phyloP scores from a whole-genome alignment of 2,329 filamentous ascomycete species.

The Monilinia polystroma region DNA sequence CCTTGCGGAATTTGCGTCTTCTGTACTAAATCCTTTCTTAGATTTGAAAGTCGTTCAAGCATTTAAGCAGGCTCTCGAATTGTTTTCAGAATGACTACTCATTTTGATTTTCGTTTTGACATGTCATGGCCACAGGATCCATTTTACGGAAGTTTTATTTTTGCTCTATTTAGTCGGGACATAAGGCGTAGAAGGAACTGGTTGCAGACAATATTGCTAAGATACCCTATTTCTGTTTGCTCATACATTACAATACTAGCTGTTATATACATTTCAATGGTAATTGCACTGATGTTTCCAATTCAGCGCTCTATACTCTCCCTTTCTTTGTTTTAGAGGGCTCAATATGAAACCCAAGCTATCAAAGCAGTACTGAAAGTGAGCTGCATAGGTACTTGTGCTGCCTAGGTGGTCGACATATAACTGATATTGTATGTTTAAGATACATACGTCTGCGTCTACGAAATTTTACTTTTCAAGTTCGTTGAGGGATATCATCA shows the following conservation, averaged over 20 bases:
- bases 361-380: neutral
- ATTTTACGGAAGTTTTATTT: slow-evolving; percentile 4
- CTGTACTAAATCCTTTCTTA: slow-evolving; percentile 35
- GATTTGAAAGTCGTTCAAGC: slow-evolving; percentile 59
- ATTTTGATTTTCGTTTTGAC: neutral
- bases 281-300: neutral
- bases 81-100: slow-evolving; percentile 24
- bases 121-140: neutral
- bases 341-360: neutral
- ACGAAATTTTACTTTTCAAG: neutral
- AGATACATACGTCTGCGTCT: neutral
- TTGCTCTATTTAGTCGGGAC: slow-evolving; percentile 8
- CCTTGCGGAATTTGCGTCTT: neutral
- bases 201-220: neutral
- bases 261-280: slow-evolving; percentile 13
- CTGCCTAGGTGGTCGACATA: neutral
- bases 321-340: neutral
- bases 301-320: neutral
- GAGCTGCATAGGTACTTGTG: neutral
- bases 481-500: neutral
- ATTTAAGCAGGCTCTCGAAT: slow-evolving; percentile 59
- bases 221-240: slow-evolving; percentile 17
- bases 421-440: neutral
- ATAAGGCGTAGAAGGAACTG: slow-evolving; percentile 13
- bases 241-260: slow-evolving; percentile 11